A percentile compares a stretch with the other conserved stretches of the same genome.
Conservation (phyloP, 352 stramenopile species). For the Phytophthora foliorum region DNA sequence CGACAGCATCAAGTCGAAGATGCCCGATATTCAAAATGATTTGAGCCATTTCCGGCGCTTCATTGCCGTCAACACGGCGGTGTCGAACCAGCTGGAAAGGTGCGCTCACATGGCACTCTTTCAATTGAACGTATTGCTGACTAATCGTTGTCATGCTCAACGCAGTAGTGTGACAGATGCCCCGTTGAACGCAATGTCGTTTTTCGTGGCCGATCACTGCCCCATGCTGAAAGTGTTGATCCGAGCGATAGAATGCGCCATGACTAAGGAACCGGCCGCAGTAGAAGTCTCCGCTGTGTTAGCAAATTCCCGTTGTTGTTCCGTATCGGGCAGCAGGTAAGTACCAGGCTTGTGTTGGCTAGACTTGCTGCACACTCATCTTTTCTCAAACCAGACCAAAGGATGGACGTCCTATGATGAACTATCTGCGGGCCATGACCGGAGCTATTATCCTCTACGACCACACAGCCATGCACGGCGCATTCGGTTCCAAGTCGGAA, state of each 20-base stretch:
- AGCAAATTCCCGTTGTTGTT: conserved; percentile 57
- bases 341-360: not conserved
- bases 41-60: conserved; percentile 68
- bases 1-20: conserved; percentile 62
- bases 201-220: conserved; percentile 70
- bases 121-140: not conserved
- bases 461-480: conserved; percentile 54
- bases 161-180: conserved; percentile 44
- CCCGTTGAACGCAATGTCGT: conserved; percentile 61
- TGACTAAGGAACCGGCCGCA: conserved; percentile 45
- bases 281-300: conserved; percentile 51
- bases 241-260: conserved; percentile 49
- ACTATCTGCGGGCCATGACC: conserved; percentile 62
- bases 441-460: conserved; percentile 71
- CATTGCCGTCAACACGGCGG: conserved; percentile 42
- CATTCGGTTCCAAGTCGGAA: conserved; percentile 63
- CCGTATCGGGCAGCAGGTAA: conserved; percentile 35
- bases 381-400: conserved; percentile 34
- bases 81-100: conserved; percentile 63
- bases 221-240: conserved; percentile 69
- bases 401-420: conserved; percentile 51
- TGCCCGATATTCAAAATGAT: conserved; percentile 70
- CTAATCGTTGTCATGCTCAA: not conserved
- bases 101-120: conserved; percentile 4
- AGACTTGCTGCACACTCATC: not conserved